phyloP scores from a whole-genome alignment of 345 rosid species.

The Nephelium lappaceum region DNA sequence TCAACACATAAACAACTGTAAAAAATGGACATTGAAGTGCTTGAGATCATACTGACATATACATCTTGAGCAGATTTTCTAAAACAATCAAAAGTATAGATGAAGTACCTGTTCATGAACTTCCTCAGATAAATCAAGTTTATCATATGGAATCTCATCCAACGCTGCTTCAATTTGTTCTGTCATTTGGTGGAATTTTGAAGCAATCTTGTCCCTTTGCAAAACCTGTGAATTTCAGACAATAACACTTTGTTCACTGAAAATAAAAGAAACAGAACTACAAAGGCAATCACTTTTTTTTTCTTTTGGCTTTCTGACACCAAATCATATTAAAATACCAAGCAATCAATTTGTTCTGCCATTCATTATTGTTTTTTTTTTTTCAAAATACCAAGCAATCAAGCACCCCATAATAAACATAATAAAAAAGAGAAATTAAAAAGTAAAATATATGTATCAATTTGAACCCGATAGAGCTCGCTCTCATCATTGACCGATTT shows the following conservation, averaged over 20 bases:
- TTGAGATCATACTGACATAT: neutral
- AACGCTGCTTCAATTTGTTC: slow-evolving; percentile 77
- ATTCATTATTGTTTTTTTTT: too few species aligned
- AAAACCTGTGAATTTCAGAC: neutral
- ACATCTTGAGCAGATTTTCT: neutral
- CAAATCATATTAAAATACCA: too few species aligned
- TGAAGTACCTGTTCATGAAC: slow-evolving; percentile 78
- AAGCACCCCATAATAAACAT: too few species aligned
- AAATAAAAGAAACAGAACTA: too few species aligned
- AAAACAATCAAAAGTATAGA: neutral
- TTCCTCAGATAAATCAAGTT: slow-evolving; percentile 74
- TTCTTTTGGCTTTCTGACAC: too few species aligned
- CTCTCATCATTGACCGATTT: slow-evolving; percentile 69
- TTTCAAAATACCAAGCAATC: too few species aligned
- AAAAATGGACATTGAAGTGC: neutral
- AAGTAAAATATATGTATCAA: too few species aligned
- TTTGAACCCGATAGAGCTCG: slow-evolving; percentile 74
- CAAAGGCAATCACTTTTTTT: too few species aligned
- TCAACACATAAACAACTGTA: neutral
- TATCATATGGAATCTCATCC: slow-evolving; percentile 57
- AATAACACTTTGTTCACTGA: too few species aligned
- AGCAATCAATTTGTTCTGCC: too few species aligned
- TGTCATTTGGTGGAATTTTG: slow-evolving; percentile 53
- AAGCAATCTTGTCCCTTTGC: slow-evolving; percentile 44
- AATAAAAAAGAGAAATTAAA: too few species aligned